phyloP scores from a whole-genome alignment of 805 yeast genomes.

The Scheffersomyces stipitis region DNA sequence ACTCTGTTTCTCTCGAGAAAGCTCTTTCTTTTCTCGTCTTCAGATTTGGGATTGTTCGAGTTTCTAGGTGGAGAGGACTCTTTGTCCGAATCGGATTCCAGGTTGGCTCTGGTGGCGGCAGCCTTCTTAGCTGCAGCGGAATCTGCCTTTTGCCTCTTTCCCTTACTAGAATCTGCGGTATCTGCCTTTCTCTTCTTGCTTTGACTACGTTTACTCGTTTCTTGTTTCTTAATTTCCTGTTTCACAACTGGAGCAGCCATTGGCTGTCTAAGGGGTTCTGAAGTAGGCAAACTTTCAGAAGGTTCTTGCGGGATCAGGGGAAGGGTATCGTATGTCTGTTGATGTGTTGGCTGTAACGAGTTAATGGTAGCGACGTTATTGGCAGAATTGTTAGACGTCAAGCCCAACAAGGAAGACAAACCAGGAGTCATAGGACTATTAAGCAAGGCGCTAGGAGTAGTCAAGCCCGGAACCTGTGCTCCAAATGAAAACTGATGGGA shows the following conservation, averaged over 20 bases:
- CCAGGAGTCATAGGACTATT: slow-evolving; percentile 52
- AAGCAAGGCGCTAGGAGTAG: slow-evolving; percentile 40
- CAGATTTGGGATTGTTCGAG: slow-evolving; percentile 12
- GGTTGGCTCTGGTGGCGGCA: slow-evolving; percentile 1
- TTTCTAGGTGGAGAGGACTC: background rate
- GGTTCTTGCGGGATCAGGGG: background rate
- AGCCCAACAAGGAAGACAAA: slow-evolving; percentile 38
- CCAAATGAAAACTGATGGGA: slow-evolving; percentile 37
- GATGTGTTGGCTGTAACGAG: slow-evolving; percentile 4
- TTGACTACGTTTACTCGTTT: no score
- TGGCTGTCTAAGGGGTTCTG: slow-evolving; percentile 1
- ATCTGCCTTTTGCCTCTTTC: slow-evolving; percentile 5
- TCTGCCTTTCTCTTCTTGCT: slow-evolving; percentile 7
- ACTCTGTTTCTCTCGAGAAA: slow-evolving; percentile 88
- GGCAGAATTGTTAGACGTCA: slow-evolving; percentile 13
- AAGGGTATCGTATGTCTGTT: slow-evolving; percentile 3
- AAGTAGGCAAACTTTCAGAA: background rate
- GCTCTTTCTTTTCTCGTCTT: slow-evolving; percentile 58
- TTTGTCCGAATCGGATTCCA: slow-evolving; percentile 9
- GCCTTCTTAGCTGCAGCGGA: slow-evolving; percentile 2
- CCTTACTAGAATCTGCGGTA: background rate
- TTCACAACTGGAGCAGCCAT: no score
- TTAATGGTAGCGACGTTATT: slow-evolving; percentile 1
- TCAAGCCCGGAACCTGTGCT: slow-evolving; percentile 35
- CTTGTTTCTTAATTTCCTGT: no score